phyloP scores from a whole-genome alignment of 345 rosid species.

The Iberis pinnata region DNA sequence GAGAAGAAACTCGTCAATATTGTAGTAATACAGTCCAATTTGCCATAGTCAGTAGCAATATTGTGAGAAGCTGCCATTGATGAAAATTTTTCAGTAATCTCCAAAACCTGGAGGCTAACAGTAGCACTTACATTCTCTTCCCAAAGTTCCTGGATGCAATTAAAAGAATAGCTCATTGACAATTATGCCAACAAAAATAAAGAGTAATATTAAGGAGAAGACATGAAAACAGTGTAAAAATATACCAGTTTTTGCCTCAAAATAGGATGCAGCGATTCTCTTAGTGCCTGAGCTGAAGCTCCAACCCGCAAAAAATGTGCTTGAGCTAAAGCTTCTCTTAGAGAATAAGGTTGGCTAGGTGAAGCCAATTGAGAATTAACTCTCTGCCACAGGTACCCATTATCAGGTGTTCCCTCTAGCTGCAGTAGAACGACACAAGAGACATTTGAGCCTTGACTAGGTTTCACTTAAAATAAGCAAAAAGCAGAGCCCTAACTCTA shows the following conservation, averaged over 20 bases:
- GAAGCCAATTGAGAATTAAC: slow-evolving; percentile 96
- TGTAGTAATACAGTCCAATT: slow-evolving; percentile 90
- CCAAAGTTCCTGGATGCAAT: slow-evolving; percentile 83
- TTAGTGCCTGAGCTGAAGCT: slow-evolving; percentile 94
- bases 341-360: slow-evolving; percentile 95
- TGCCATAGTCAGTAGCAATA: slow-evolving; percentile 95
- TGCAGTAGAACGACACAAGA: slow-evolving; percentile 34
- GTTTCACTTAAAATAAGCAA: slow-evolving; percentile 7
- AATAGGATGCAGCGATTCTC: slow-evolving; percentile 94
- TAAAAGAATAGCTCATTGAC: slow-evolving; percentile 8
- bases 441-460: slow-evolving; percentile 1
- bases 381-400: slow-evolving; percentile 90
- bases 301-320: slow-evolving; percentile 98
- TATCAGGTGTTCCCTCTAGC: slow-evolving; percentile 95
- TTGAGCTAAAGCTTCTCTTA: slow-evolving; percentile 98
- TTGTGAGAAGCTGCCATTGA: slow-evolving; percentile 76
- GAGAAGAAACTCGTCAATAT: slow-evolving; percentile 83
- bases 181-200: slow-evolving; percentile 11
- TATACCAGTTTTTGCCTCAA: slow-evolving; percentile 90
- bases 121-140: slow-evolving; percentile 98
- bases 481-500: too few relatives aligned
- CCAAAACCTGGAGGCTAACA: slow-evolving; percentile 96
- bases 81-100: slow-evolving; percentile 81
- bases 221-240: slow-evolving; percentile 7
- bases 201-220: slow-evolving; percentile 11